Base-by-base conservation (phyloP, 1,139 yeast species). In the Kodamaea sp. region DNA sequence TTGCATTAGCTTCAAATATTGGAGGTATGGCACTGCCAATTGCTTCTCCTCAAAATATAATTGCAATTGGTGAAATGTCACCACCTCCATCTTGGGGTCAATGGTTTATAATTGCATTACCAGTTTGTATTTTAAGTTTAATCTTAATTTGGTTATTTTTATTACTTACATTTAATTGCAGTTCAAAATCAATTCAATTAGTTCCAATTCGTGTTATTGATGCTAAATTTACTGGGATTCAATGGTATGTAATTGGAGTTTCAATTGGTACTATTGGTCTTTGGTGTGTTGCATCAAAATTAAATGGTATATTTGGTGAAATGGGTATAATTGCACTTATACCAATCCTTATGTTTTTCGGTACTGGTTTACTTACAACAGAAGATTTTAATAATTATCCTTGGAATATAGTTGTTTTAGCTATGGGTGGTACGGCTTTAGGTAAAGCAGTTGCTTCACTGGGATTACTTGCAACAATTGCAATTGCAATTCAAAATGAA, bases 1-100 rank as follows among this genome's bases (percentile, higher is more conserved):
- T 83, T 43, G 90, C 90, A 0, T 65, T 83, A 29, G 81, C 86
- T 7, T 81, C 87, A 7, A 81, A 83, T 54, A 63, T 81, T 35
- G 89, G 87, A 28, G 90, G 90, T 49, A 80, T 83, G 86, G 79
- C 88, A 0, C 79, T 86, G n/a, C 90, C 90, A 10, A 83, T 83
- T 45, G 81, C 89, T 0, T 81, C 87, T 5, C 90, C 90, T 1
- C 90, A 83, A 56, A 83, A 83, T 49, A 81, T 83, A 64, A 79
- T 83, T 43, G 86, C 88, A 2, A 79, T 82, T 65, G 80, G 81
- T 36, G 76, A 81, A 34, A 70, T 83, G 72, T 70, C 71, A 8
- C 81, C 84, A 0, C 79, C 74, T 45, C 85, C 84, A 22, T 77
- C 83, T 4, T 83, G 90, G 90, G 87, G 87, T 36, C 81, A 81